These are phyloP conservation scores for Albugo laibachii DNA, from an alignment of 352 stramenopile species.

Conservation along the genomic window DNA sequence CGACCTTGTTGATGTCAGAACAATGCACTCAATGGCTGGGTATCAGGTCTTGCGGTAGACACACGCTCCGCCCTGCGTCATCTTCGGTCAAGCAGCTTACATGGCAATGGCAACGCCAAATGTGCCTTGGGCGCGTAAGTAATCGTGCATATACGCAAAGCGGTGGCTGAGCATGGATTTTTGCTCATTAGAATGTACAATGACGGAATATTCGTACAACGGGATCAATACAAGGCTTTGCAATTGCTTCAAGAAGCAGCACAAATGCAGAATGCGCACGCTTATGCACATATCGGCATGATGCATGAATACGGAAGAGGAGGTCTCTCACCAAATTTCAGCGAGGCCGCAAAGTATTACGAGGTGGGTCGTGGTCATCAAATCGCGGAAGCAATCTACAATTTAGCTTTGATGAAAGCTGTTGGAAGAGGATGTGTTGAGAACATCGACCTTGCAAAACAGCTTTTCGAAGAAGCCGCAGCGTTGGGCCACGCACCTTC, in stretches of 20 bases:
- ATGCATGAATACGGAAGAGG: conserved; percentile 28
- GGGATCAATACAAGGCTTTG: too few relatives aligned
- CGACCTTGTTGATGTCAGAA: neutral
- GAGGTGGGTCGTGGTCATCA: conserved; percentile 7
- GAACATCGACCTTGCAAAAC: conserved; percentile 13
- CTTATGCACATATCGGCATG: conserved; percentile 5
- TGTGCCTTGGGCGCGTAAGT: too few relatives aligned
- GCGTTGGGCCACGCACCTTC: neutral
- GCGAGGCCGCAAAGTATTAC: conserved; percentile 17
- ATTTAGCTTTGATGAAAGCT: conserved; percentile 23
- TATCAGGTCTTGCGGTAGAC: neutral
- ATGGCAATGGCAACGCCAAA: too few relatives aligned
- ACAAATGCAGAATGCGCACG: too few relatives aligned
- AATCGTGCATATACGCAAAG: too few relatives aligned
- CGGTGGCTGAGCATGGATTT: too few relatives aligned
- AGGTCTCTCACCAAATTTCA: conserved; percentile 15
- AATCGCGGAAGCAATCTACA: conserved; percentile 30
- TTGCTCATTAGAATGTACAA: too few relatives aligned
- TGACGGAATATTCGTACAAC: too few relatives aligned
- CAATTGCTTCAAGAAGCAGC: too few relatives aligned
- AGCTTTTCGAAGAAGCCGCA: conserved; percentile 3
- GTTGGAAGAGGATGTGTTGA: conserved; percentile 21
- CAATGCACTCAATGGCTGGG: too few relatives aligned
- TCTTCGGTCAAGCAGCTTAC: neutral
- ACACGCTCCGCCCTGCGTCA: neutral